phyloP scores from a whole-genome alignment of 768 basidiomycete species.

The Leccinum broughii region DNA sequence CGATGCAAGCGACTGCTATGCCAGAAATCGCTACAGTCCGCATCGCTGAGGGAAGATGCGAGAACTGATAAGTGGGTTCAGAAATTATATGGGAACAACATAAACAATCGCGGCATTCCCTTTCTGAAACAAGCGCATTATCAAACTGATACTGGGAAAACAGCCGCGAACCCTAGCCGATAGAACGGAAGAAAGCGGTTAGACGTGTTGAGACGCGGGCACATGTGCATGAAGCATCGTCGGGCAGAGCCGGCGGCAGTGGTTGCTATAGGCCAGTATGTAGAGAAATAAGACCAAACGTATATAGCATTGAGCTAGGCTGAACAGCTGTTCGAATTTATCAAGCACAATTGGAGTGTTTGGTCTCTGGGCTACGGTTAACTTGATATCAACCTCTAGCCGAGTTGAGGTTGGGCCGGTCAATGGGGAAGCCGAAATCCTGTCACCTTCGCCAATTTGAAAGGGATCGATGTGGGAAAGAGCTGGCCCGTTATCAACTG shows the following conservation, averaged over 20 bases:
- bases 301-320: background rate
- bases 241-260: background rate
- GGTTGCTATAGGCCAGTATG: background rate
- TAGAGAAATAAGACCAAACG: background rate
- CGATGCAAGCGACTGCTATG: conserved; percentile 8
- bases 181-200: background rate
- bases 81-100: conserved; percentile 1
- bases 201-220: background rate
- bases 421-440: background rate
- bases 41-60: conserved; percentile 6
- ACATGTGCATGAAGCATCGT: background rate
- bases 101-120: background rate
- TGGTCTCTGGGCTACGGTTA: background rate
- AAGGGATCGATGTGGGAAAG: background rate
- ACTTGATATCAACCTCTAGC: background rate
- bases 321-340: background rate
- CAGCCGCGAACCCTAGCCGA: background rate
- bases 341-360: background rate
- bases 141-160: background rate
- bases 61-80: background rate
- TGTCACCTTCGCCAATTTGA: background rate
- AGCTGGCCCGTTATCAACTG: background rate
- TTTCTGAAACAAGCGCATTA: background rate
- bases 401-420: background rate
- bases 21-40: conserved; percentile 2